A percentile compares a stretch with the other conserved stretches of the same genome.
These are phyloP conservation scores for Phytophthora hibernalis DNA, from an alignment of 352 stramenopile species.

Conservation along the genomic window DNA sequence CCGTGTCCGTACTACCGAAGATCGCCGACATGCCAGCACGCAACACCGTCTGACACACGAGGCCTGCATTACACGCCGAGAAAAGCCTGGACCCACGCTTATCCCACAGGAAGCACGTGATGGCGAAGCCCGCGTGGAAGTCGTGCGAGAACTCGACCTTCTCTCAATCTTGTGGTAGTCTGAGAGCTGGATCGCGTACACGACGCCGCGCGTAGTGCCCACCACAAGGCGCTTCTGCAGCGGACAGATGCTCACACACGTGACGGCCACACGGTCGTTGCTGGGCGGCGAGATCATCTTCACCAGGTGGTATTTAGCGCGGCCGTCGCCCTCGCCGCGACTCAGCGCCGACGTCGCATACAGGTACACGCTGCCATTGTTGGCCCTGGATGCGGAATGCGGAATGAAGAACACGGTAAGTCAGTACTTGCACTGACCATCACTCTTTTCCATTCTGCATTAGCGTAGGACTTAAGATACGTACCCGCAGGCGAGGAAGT, in stretches of 20 bases:
- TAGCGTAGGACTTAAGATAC: constrained; percentile 13
- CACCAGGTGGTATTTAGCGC: constrained; percentile 83
- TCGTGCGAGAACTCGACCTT: constrained; percentile 90
- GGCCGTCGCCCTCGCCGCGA: constrained; percentile 39
- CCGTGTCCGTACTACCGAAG: constrained; percentile 84
- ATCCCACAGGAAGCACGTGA: constrained; percentile 89
- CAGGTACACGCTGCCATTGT: constrained; percentile 83
- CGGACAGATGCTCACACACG: constrained; percentile 83
- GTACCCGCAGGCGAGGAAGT: constrained; percentile 87
- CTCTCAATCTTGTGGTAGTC: constrained; percentile 90
- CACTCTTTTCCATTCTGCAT: constrained; percentile 30
- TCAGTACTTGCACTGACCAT: constrained; percentile 39
- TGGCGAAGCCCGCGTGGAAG: constrained; percentile 80
- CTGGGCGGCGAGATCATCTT: constrained; percentile 85
- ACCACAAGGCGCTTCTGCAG: constrained; percentile 84
- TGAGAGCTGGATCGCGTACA: constrained; percentile 82
- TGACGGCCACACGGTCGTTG: constrained; percentile 74
- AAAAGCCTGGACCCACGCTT: constrained; percentile 72
- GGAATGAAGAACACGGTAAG: constrained; percentile 11
- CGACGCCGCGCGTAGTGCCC: constrained; percentile 76
- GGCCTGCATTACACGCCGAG: constrained; percentile 80
- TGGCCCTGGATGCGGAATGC: constrained; percentile 47
- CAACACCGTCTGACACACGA: constrained; percentile 80
- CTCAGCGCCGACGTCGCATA: constrained; percentile 72
- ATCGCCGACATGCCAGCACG: constrained; percentile 84